Evolutionary conservation across 192 early-diverging fungal genomes (phyloP).

Genomic region (Coemansia biformis): DNA sequence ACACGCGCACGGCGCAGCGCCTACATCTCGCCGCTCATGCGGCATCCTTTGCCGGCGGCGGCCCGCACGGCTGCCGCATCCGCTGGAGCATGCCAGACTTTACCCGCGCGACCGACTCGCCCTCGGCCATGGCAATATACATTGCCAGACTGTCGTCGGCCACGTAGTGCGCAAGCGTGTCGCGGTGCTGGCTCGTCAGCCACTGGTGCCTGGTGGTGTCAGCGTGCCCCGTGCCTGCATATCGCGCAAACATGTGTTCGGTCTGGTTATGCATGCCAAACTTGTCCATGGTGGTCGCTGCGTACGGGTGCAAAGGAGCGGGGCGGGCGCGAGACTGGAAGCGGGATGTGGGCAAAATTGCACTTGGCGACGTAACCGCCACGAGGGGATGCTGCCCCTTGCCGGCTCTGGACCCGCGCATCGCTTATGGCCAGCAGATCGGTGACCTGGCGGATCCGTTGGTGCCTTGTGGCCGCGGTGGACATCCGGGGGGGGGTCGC

Average conservation of each 20-base stretch:
- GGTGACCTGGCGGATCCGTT: too few species aligned
- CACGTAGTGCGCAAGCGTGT: conserved; percentile 44
- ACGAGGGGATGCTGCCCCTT: too few species aligned
- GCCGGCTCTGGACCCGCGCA: too few species aligned
- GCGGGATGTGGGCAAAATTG: too few species aligned
- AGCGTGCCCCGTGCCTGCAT: conserved; percentile 44
- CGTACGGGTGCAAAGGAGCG: too few species aligned
- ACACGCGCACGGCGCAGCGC: too few species aligned
- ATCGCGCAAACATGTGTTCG: conserved; percentile 42
- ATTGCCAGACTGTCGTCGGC: conserved; percentile 37
- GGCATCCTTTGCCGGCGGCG: conserved; percentile 2
- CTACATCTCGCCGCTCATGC: too few species aligned
- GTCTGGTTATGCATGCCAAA: conserved; percentile 54
- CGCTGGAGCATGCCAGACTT: conserved; percentile 9
- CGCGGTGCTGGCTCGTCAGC: conserved; percentile 49
- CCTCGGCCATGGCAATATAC: conserved; percentile 40
- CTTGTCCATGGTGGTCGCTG: conserved; percentile 31
- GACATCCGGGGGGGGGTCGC: too few species aligned
- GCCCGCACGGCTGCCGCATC: conserved; percentile 8
- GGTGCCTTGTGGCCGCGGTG: too few species aligned
- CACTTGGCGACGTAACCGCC: too few species aligned
- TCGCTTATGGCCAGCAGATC: too few species aligned
- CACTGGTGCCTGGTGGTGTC: conserved; percentile 44
- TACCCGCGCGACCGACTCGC: conserved; percentile 20
- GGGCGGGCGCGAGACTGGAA: too few species aligned